Evolutionary conservation across 805 yeast genomes (phyloP), one percentile per base, ranked within the genome.

Genomic region (Metschnikowia vanudenii): DNA sequence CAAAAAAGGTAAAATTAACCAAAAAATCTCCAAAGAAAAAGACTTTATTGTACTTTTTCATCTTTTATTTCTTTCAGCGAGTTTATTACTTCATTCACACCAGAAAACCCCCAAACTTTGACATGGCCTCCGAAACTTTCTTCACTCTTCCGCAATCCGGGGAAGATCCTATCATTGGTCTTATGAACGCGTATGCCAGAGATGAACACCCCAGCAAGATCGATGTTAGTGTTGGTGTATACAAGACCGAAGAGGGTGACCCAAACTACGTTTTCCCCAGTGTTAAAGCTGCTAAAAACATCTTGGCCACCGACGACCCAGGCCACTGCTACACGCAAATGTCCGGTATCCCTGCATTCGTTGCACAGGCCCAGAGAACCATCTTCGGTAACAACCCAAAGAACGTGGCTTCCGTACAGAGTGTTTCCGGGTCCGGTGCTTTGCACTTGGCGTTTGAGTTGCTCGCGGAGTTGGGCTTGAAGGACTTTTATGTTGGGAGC

Each of bases 191-290:
- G 9, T 48, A 39, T 46, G 43, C 44, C 19, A 20, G 28, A 26
- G 77, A 73, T 55, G 43, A 58, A 14, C 33, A 50, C 40, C 66
- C 71, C 13, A 35, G 57, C 29, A 71, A 72, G 52, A 61, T 73
- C 24, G 76, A 73, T 49, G 69, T 73, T 17, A 60, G 71, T 28
- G 72, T 73, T 26, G 78, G 78, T 12, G 77, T 74, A n/a, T 73
- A 72, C 59, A 71, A 71, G 45, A 65, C 68, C 28, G 74, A 66
- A 42, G 57, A 59, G 14, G 75, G 75, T 2, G 56, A 58, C 28
- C 55, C 58, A 5, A 37, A 55, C 52, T 68, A 62, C 54, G 58
- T 65, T 9, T 69, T 72, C 51, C 76, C 76, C 13, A 56, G 68
- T 29, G 73, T 73, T 22, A 51, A 56, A 19, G 52, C 55, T 41